These are phyloP conservation scores for Paracorniculantispora psalliotae DNA, from an alignment of 2,329 filamentous ascomycete genomes.

Conservation along the genomic window DNA sequence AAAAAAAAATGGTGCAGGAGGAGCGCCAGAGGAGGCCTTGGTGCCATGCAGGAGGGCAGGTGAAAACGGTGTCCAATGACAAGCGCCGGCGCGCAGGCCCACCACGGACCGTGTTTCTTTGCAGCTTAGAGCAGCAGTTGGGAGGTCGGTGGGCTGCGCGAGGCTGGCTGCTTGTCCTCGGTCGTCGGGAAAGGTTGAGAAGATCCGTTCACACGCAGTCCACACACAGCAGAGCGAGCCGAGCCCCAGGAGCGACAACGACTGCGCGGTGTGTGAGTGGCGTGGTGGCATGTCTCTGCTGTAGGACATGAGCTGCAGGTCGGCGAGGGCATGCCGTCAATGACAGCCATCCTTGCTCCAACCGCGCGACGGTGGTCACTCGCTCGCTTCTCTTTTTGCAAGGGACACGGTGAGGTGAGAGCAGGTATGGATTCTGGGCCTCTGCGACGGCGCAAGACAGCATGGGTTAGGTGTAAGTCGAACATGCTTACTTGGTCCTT, in stretches of 20 bases:
- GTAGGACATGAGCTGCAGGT: constrained; percentile 2
- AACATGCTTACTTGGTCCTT: background rate
- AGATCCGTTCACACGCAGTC: too few species aligned
- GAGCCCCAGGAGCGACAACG: too few species aligned
- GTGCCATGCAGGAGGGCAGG: constrained; percentile 8
- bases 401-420: background rate
- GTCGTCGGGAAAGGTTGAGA: too few species aligned
- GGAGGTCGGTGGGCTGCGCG: background rate
- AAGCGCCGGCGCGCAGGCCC: background rate
- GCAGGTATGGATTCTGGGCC: background rate
- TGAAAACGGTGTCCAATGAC: constrained; percentile 16
- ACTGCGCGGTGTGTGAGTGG: too few species aligned
- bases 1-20: constrained; percentile 1
- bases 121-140: background rate
- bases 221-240: too few species aligned
- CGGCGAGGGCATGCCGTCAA: background rate
- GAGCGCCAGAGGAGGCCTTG: background rate
- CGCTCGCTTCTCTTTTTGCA: background rate
- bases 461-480: background rate
- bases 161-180: background rate
- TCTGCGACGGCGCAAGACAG: background rate
- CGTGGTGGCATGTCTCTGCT: background rate
- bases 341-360: background rate
- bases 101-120: background rate
- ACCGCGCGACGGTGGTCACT: background rate